phyloP scores from a whole-genome alignment of 2,329 filamentous ascomycete genomes.

The Penicillium fuscoglaucum region DNA sequence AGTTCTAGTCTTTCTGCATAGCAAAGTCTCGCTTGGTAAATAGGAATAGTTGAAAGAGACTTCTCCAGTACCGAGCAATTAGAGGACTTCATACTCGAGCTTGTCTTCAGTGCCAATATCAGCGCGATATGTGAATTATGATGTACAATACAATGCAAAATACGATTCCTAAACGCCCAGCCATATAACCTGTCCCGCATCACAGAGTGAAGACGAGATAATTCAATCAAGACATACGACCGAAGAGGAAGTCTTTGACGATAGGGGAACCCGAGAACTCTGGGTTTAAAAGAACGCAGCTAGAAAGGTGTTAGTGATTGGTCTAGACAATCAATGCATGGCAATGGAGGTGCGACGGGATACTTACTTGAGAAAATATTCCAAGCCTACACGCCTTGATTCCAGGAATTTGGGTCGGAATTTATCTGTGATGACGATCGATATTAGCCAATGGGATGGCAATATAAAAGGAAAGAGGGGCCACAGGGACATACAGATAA shows the following conservation, averaged over 20 bases:
- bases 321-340: not conserved
- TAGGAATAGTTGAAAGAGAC: not conserved
- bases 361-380: slow-evolving; percentile 89
- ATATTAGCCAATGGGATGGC: slow-evolving; percentile 6
- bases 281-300: slow-evolving; percentile 87
- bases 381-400: slow-evolving; percentile 74
- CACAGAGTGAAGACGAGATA: not conserved
- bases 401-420: slow-evolving; percentile 86
- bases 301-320: slow-evolving; percentile 40
- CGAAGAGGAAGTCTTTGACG: slow-evolving; percentile 85
- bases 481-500: slow-evolving; percentile 65
- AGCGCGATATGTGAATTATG: not conserved
- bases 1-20: not conserved
- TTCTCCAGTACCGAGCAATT: not conserved
- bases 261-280: slow-evolving; percentile 92
- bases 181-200: not conserved
- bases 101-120: not conserved
- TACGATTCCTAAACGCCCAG: not conserved
- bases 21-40: not conserved
- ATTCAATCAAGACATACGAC: slow-evolving; percentile 29
- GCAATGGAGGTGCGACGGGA: not conserved
- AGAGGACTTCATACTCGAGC: not conserved
- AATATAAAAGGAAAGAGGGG: not conserved
- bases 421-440: slow-evolving; percentile 45
- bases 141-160: slow-evolving; percentile 3